Evolutionary conservation across 2,329 filamentous ascomycete genomes (phyloP).

Genomic region (Aspergillus sojae): DNA sequence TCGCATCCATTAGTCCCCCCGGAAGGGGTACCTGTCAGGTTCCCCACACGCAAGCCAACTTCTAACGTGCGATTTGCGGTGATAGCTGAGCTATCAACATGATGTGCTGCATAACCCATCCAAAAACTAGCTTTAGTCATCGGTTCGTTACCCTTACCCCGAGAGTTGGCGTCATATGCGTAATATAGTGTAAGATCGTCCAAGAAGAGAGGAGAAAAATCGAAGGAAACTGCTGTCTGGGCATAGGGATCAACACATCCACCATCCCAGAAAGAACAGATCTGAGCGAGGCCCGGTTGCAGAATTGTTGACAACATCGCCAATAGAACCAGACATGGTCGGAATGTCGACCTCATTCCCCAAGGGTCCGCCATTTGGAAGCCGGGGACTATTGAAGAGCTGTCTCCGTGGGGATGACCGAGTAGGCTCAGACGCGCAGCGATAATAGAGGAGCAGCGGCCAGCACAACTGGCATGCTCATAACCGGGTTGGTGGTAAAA

Average conservation of each 20-base stretch:
- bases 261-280: slow-evolving; percentile 39
- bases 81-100: slow-evolving; percentile 30
- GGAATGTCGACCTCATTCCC: slow-evolving; percentile 15
- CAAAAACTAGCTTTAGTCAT: slow-evolving; percentile 42
- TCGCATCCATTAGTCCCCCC: slow-evolving; percentile 42
- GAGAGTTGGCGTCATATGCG: slow-evolving; percentile 36
- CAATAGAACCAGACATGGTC: slow-evolving; percentile 22
- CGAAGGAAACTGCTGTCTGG: slow-evolving; percentile 37
- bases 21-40: slow-evolving; percentile 37
- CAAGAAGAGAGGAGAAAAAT: slow-evolving; percentile 38
- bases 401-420: slow-evolving; percentile 24
- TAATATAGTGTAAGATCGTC: slow-evolving; percentile 39
- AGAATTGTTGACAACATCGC: slow-evolving; percentile 24
- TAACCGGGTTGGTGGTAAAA: slow-evolving; percentile 15
- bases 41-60: slow-evolving; percentile 39
- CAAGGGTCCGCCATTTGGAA: slow-evolving; percentile 24
- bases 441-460: slow-evolving; percentile 19
- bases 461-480: slow-evolving; percentile 30
- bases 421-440: slow-evolving; percentile 26
- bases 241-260: slow-evolving; percentile 42
- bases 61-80: slow-evolving; percentile 40
- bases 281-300: slow-evolving; percentile 29
- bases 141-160: slow-evolving; percentile 34
- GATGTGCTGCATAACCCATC: slow-evolving; percentile 35
- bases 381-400: slow-evolving; percentile 7